These are phyloP conservation scores for Colletotrichum sp. DNA, from an alignment of 2,329 filamentous ascomycete genomes.

Conservation along the genomic window DNA sequence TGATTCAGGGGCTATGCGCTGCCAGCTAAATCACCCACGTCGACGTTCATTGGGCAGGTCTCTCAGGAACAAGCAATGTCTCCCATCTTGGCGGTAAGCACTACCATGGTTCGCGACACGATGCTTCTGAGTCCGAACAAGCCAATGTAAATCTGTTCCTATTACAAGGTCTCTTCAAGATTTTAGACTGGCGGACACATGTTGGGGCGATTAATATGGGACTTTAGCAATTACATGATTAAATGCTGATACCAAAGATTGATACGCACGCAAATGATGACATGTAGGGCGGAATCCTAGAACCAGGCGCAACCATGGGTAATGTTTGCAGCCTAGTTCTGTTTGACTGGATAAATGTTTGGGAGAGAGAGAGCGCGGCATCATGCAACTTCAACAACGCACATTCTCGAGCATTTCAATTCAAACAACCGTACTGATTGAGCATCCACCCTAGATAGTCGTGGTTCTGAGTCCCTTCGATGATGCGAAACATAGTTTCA, in stretches of 20 bases:
- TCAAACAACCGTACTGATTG: background rate
- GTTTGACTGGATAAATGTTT: background rate
- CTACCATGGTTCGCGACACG: background rate
- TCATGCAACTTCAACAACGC: background rate
- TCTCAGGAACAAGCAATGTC: background rate
- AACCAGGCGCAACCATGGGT: background rate
- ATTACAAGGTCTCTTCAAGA: background rate
- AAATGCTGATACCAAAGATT: background rate
- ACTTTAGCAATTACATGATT: accelerated
- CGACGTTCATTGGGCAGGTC: background rate
- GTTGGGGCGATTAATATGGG: accelerated
- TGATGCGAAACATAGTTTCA: background rate
- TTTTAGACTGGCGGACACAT: accelerated
- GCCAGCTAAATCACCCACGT: background rate
- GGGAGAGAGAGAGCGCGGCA: background rate
- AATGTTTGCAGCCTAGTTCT: background rate
- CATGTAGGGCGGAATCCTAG: background rate
- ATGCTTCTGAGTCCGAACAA: background rate
- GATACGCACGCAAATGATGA: background rate
- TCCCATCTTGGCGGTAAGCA: background rate
- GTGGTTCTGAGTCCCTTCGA: background rate
- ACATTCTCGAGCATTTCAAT: background rate
- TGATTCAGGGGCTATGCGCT: background rate
- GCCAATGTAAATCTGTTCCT: background rate
- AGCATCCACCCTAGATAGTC: background rate